Base-by-base conservation (phyloP, 768 basidiomycete species). In the Tylopilus rubrobrunneus region DNA sequence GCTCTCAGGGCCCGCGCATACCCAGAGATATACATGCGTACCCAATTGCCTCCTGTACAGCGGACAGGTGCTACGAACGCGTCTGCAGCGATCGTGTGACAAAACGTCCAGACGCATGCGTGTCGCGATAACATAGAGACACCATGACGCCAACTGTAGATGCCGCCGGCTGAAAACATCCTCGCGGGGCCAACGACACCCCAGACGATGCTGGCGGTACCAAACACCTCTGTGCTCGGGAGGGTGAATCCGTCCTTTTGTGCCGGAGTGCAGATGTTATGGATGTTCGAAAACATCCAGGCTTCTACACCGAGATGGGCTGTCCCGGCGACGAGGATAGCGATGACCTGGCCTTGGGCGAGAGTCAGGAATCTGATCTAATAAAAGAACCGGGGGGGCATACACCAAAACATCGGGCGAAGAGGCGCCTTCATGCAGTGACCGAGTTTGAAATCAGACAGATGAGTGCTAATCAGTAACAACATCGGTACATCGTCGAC, bases 121-220 rank as follows among this genome's bases (percentile, higher is more conserved):
- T 27, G 73, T 71, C 48, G 84, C 57, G 60, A 83, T 74, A 49
- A 84, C 62, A 29, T 79, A 51, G 0, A 77, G 74, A 55, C 34
- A 36, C 29, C 29, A 29, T 8, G 29, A 4, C 4, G 8, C 29
- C 74, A 74, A 53, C 78, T 78, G 68, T 86, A 86, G 17, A 83
- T 72, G 63, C 82, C 79, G 12, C 86, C 87, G 17, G 71, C 45
- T 2, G 82, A 86, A 75, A 88, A 92, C 64, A 84, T 78, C n/a
- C 82, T 76, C 31, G 71, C 73, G 7, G 90, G 90, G 1, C 90
- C 89, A 52, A 93, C 87, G 56, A 89, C 86, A 56, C 91, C 87
- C 85, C 84, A 90, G 57, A 92, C 79, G 56, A 92, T 80, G 54
- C 82, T 83, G 21, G 89, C 89, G 3, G 87, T 88, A 36, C 86